Evolutionary conservation across 2,329 filamentous ascomycete genomes (phyloP).

Genomic region (Camptophora hylomeconis): DNA sequence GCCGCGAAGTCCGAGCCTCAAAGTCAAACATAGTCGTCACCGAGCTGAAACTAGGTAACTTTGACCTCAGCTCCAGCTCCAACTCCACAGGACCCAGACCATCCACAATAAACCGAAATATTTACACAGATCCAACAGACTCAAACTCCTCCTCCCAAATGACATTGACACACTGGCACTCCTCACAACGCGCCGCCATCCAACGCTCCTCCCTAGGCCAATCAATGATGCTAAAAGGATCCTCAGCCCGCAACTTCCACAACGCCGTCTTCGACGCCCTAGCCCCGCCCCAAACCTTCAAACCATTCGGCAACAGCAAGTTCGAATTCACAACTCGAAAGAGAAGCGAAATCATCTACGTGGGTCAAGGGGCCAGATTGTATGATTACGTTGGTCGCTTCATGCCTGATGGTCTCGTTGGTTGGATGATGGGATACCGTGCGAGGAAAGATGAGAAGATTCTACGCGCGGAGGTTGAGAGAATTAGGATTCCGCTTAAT

Average conservation of each 20-base stretch:
- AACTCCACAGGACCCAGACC: constrained; percentile 4
- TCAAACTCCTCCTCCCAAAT: constrained; percentile 2
- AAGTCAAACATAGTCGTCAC: constrained; percentile 55
- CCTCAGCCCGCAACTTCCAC: constrained; percentile 65
- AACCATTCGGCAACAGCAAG: constrained; percentile 31
- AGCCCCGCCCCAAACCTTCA: constrained; percentile 33
- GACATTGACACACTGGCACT: constrained; percentile 15
- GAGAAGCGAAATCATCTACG: constrained; percentile 52
- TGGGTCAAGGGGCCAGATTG: constrained; percentile 70
- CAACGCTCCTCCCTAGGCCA: constrained; percentile 20
- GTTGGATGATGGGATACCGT: constrained; percentile 82
- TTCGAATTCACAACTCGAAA: constrained; percentile 31
- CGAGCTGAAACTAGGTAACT: constrained; percentile 80
- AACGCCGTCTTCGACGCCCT: constrained; percentile 84
- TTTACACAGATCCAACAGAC: constrained; percentile 8
- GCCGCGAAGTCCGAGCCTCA: constrained; percentile 66
- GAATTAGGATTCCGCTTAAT: neutral
- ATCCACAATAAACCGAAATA: constrained; percentile 5
- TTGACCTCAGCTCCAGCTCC: constrained; percentile 56
- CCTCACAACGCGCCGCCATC: constrained; percentile 20
- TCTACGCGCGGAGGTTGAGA: constrained; percentile 2
- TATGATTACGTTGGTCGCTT: constrained; percentile 79
- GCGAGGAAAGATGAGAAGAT: constrained; percentile 33
- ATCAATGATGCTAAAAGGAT: constrained; percentile 41
- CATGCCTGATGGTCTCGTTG: constrained; percentile 65